Conservation (phyloP, 2,329 filamentous ascomycete genomes). For the Tolypocladium ovalisporum region DNA sequence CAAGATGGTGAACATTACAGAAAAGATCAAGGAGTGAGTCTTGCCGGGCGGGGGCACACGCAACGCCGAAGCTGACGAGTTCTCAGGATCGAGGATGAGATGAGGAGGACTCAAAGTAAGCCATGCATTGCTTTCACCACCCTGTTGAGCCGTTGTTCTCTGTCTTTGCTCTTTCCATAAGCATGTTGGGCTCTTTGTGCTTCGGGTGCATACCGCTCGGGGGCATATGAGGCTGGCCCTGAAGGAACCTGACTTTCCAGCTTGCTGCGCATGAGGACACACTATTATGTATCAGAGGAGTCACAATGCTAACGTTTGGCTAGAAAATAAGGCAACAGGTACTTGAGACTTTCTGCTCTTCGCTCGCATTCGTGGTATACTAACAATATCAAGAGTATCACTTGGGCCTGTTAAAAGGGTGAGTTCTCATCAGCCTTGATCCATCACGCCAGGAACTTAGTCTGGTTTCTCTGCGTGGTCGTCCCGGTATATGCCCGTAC, state of each 20-base stretch:
- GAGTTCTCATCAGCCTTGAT: constrained; percentile 14
- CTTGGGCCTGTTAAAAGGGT: constrained; percentile 95
- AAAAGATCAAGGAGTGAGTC: constrained; percentile 97
- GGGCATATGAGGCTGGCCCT: background rate
- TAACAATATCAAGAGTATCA: constrained; percentile 67
- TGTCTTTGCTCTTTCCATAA: background rate
- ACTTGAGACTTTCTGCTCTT: constrained; percentile 23
- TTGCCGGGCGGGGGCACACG: background rate
- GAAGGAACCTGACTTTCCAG: too few species aligned
- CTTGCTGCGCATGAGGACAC: background rate
- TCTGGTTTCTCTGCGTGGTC: background rate
- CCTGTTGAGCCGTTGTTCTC: background rate
- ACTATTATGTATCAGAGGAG: background rate
- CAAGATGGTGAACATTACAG: constrained; percentile 97
- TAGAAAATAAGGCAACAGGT: constrained; percentile 99
- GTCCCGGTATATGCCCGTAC: background rate
- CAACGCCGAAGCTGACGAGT: constrained; percentile 11
- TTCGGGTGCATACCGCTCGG: background rate
- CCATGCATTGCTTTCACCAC: background rate
- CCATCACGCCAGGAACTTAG: background rate
- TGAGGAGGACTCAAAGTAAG: constrained; percentile 96
- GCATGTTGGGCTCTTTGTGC: background rate
- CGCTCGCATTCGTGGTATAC: background rate
- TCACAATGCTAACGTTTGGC: constrained; percentile 16
- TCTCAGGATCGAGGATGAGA: constrained; percentile 97